Base-by-base conservation (phyloP, 768 basidiomycete species). In the Rickenella mellea region DNA sequence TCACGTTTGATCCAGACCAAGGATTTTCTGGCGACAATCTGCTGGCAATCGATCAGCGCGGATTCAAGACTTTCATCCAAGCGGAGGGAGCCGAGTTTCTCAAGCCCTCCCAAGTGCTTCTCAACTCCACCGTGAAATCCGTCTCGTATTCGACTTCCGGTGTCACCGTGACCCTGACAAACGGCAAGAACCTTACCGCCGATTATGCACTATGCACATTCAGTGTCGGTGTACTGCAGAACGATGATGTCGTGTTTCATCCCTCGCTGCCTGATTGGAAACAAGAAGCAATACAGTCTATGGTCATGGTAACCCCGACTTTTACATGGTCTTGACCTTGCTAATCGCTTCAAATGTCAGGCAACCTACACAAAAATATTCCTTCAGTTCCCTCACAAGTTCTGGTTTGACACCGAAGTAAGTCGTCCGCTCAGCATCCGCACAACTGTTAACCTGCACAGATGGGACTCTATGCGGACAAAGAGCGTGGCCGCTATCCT, bases 361-460 rank as follows among this genome's bases (percentile, higher is more conserved):
- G 67, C 64, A 5, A 78, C 70, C 1, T 83, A 78, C 47, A 78
- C 80, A 2, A 82, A 82, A 55, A 79, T 83, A 20, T 82, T 80
- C 57, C 51, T 82, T 37, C 69, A 77, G 47, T 83, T 82, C 51
- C 64, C 71, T 0, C 52, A 69, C 42, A 76, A 74, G 20, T 83
- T 83, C 55, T 82, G 73, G 73, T 72, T 70, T 42, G 57, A 64
- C 21, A 72, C 70, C 0, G 54, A 73, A 64, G 67, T 62, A 28
- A 28, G 49, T 45, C 8, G 20, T 28, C 14, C 0, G 25, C 14
- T 30, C 6, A 43, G 22, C 2, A 12, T 36, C 15, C 7, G 15
- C 30, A 27, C 37, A 59, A 60, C 50, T 62, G 33, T 46, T n/a
- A 37, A 20, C 24, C 48, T 44, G 27, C 22, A 65, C 28, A 75